phyloP scores from a whole-genome alignment of 2,329 filamentous ascomycete species.

The Neophaeococcomyces aloes region DNA sequence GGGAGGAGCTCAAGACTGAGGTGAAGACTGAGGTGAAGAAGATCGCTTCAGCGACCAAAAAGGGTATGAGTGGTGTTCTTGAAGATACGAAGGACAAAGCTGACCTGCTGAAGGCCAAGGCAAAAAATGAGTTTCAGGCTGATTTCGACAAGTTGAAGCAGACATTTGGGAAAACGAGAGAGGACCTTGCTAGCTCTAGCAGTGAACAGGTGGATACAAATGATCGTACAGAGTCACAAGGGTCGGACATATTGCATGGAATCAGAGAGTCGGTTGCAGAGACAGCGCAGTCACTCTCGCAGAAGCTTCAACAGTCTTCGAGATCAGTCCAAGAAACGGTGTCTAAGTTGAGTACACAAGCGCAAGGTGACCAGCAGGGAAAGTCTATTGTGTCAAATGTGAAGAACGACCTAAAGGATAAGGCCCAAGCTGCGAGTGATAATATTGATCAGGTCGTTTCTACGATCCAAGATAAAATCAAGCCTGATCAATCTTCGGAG shows the following conservation, averaged over 20 bases:
- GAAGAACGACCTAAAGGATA: neutral
- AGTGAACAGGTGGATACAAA: neutral
- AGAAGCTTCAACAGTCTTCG: no score
- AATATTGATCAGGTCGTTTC: constrained; percentile 5
- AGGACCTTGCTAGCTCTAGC: neutral
- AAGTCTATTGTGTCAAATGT: neutral
- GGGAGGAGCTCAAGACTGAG: constrained; percentile 15
- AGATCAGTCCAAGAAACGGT: neutral
- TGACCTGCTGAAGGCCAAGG: constrained; percentile 9
- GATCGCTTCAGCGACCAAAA: constrained; percentile 7
- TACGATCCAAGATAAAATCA: constrained; percentile 3
- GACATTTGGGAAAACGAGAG: constrained; percentile 1
- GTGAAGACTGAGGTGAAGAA: constrained; percentile 11
- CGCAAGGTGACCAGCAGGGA: neutral
- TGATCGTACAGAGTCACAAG: constrained; percentile 3
- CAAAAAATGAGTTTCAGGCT: constrained; percentile 15
- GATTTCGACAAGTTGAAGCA: constrained; percentile 14
- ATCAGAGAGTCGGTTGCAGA: neutral
- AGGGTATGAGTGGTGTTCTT: constrained; percentile 4
- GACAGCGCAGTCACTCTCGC: neutral
- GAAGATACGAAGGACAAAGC: constrained; percentile 2
- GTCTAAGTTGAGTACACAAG: neutral
- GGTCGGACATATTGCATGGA: neutral
- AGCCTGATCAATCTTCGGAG: neutral
- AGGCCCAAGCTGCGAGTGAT: constrained; percentile 7